A percentile compares a stretch with the other conserved stretches of the same genome.
These are phyloP conservation scores for Phytophthora cactorum DNA, from an alignment of 352 stramenopile genomes.

Conservation along the genomic window DNA sequence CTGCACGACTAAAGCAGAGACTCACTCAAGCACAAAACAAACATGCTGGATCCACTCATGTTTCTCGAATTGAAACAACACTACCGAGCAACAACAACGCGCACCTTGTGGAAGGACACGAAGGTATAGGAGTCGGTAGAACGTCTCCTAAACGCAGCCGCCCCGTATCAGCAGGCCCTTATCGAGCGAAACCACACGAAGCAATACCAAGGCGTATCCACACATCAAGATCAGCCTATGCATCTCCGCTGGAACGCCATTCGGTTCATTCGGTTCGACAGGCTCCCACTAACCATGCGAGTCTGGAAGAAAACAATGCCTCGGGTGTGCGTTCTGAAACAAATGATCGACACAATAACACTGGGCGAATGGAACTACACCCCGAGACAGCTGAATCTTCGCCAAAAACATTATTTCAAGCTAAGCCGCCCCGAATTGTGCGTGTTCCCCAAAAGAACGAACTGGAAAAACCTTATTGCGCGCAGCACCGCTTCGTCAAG, in stretches of 20 bases:
- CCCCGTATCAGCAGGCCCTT: constrained; percentile 65
- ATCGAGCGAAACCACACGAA: constrained; percentile 45
- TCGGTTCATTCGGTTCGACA: constrained; percentile 14
- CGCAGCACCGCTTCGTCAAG: constrained; percentile 60
- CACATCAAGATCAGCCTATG: constrained; percentile 62
- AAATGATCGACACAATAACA: constrained; percentile 12
- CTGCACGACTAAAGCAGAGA: constrained; percentile 51
- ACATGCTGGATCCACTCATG: constrained; percentile 18
- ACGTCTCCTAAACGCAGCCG: constrained; percentile 73
- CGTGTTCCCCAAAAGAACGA: constrained; percentile 70
- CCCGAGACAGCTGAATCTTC: constrained; percentile 26
- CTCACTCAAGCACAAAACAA: constrained; percentile 60
- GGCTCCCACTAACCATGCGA: background rate
- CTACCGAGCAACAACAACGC: constrained; percentile 12
- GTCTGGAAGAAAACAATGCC: constrained; percentile 13
- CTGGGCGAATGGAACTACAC: constrained; percentile 15
- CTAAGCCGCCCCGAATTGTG: constrained; percentile 40
- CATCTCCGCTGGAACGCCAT: constrained; percentile 22
- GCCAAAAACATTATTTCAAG: constrained; percentile 7
- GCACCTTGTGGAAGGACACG: constrained; percentile 27
- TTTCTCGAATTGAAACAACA: constrained; percentile 14
- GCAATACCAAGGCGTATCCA: constrained; percentile 45
- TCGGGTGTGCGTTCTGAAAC: constrained; percentile 1
- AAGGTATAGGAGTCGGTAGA: constrained; percentile 41
- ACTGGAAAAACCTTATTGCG: constrained; percentile 75